Conservation (phyloP, 2,329 filamentous ascomycete genomes). For the Cordyceps cateniannulata region DNA sequence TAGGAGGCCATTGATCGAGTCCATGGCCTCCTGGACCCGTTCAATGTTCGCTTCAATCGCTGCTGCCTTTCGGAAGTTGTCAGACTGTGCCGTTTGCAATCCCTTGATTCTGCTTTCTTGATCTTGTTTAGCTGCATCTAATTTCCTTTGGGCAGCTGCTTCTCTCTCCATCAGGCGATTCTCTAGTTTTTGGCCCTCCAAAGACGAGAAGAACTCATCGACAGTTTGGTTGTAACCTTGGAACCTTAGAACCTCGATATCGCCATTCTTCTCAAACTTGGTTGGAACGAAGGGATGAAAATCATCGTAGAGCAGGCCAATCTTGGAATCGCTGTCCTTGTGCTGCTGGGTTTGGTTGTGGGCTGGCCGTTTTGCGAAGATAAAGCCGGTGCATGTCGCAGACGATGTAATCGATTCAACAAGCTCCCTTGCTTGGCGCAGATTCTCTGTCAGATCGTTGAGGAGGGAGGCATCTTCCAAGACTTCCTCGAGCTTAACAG, state of each 20-base stretch:
- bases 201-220: slow-evolving; percentile 94
- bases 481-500: slow-evolving; percentile 60
- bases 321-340: slow-evolving; percentile 24
- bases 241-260: slow-evolving; percentile 65
- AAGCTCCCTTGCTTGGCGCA: slow-evolving; percentile 64
- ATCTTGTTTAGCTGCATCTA: slow-evolving; percentile 77
- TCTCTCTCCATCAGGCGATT: slow-evolving; percentile 78
- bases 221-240: slow-evolving; percentile 87
- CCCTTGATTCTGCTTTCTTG: slow-evolving; percentile 81
- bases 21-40: slow-evolving; percentile 85
- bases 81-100: slow-evolving; percentile 69
- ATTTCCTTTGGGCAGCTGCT: slow-evolving; percentile 70
- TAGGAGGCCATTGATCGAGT: slow-evolving; percentile 87
- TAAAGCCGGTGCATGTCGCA: slow-evolving; percentile 70
- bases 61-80: slow-evolving; percentile 82
- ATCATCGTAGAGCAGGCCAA: slow-evolving; percentile 71
- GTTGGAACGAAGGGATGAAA: slow-evolving; percentile 87
- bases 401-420: slow-evolving; percentile 62
- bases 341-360: slow-evolving; percentile 10
- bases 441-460: slow-evolving; percentile 58
- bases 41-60: slow-evolving; percentile 88
- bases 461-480: slow-evolving; percentile 59
- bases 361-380: slow-evolving; percentile 60
- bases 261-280: slow-evolving; percentile 65
- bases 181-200: slow-evolving; percentile 89